A percentile compares a stretch with the other conserved stretches of the same genome.
Conservation (phyloP, 768 basidiomycete genomes). For the Rhodotorula graminis region DNA sequence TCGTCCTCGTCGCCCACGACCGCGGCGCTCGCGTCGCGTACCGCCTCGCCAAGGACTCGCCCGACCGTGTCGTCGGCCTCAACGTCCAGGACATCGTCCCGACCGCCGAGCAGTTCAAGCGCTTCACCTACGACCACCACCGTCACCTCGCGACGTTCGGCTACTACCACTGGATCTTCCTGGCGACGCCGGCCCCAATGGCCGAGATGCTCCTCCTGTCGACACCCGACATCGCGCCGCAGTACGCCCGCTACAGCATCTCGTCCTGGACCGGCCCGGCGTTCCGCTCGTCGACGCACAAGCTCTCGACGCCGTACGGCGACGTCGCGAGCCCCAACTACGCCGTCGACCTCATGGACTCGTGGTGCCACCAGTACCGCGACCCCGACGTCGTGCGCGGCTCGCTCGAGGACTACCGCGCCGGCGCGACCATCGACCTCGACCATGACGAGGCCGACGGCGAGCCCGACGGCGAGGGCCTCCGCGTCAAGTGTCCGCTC, state of each 20-base stretch:
- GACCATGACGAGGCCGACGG: slow-evolving; percentile 43
- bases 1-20: slow-evolving; percentile 37
- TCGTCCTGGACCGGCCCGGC: neutral
- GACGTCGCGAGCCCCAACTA: neutral
- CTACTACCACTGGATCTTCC: slow-evolving; percentile 7
- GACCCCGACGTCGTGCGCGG: neutral
- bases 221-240: neutral
- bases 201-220: slow-evolving; percentile 6
- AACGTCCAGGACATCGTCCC: slow-evolving; percentile 46
- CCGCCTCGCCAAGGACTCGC: slow-evolving; percentile 44
- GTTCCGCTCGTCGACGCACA: neutral
- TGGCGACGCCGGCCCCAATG: slow-evolving; percentile 3
- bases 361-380: slow-evolving; percentile 3
- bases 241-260: slow-evolving; percentile 1
- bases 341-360: neutral
- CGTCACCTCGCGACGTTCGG: neutral
- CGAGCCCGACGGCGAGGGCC: neutral
- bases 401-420: slow-evolving; percentile 46
- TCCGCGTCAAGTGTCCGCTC: slow-evolving; percentile 1
- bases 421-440: slow-evolving; percentile 45
- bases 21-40: slow-evolving; percentile 46
- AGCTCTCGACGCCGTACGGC: neutral
- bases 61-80: slow-evolving; percentile 39
- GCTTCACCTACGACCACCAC: neutral
- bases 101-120: slow-evolving; percentile 42